Base-by-base conservation (phyloP, 306 rosid genomes). In the Luffa acutangula region DNA sequence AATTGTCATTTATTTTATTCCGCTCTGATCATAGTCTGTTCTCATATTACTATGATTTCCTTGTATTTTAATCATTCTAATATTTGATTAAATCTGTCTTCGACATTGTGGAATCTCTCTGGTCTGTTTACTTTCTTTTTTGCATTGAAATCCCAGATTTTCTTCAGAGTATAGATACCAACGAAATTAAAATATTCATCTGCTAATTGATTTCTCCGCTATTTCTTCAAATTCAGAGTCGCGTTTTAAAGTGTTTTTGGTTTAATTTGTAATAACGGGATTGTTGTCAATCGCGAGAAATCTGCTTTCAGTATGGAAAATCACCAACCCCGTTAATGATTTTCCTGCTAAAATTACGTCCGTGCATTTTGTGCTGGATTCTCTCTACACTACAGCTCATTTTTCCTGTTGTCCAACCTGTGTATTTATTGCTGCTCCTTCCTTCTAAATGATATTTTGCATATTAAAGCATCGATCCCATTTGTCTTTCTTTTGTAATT, bases 331-430 rank as follows among this genome's bases (percentile, higher is more conserved):
- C 20, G 6, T 72, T 33, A 11, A 25, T 71, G 2, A 25, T 34
- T 41, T 33, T 73, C 18, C 1, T 73, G 60, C 60, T 49, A 21
- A 46, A 71, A 21, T 46, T 34, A 12, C 45, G 34, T 45, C 5
- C 20, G 48, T 14, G 5, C 9, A 12, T 5, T 71, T 72, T 73
- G 21, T n/a, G 21, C 54, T 6, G 13, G 78, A 73, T 73, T 73
- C 31, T 73, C 45, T 31, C 21, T 31, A 31, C 78, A 75, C 13
- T 31, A 31, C 78, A 75, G 78, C 78, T 53, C 64, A 75, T 75
- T 1, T 39, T 52, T 75, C 15, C 64, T 34, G 5, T 18, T 7
- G 3, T 36, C 64, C 63, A 52, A 36, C 34, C 78, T 75, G 33
- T 52, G 45, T 51, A 49, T 73, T 73, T 51, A 73, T 49, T 36